Evolutionary conservation across 345 rosid species (phyloP).

Genomic region (Cardiospermum halicacabum): DNA sequence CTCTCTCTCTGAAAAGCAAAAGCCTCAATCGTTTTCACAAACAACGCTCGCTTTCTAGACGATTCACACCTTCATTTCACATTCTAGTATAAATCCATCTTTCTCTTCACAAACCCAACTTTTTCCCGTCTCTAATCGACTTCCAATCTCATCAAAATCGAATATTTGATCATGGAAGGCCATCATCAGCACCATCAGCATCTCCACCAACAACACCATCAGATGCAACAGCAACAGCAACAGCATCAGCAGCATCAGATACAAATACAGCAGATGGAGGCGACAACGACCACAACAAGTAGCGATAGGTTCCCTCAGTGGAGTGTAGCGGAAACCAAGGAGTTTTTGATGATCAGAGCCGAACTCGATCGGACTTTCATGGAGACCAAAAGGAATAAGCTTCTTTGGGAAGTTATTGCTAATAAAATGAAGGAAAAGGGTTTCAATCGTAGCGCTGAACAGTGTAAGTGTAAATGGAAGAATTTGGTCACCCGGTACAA

Average conservation of each 20-base stretch:
- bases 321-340: constrained; percentile 84
- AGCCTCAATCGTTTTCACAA: constrained; percentile 27
- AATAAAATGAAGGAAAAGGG: constrained; percentile 75
- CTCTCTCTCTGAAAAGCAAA: too few species aligned
- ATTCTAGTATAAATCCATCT: constrained; percentile 35
- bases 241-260: constrained; percentile 40
- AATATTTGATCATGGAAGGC: constrained; percentile 61
- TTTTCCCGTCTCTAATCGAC: too few species aligned
- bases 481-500: constrained; percentile 94
- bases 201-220: constrained; percentile 39
- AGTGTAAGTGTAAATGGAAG: constrained; percentile 99
- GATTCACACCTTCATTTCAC: constrained; percentile 62
- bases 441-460: constrained; percentile 83
- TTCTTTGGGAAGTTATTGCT: constrained; percentile 82
- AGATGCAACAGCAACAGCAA: constrained; percentile 36
- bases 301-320: constrained; percentile 99
- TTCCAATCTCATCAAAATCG: too few species aligned
- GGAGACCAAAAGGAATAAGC: constrained; percentile 95
- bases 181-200: constrained; percentile 42
- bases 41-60: constrained; percentile 30
- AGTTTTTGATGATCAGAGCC: constrained; percentile 71
- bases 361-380: constrained; percentile 82
- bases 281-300: too few species aligned
- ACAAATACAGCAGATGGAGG: too few species aligned
- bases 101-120: too few species aligned